A percentile compares a stretch with the other conserved stretches of the same genome.
Evolutionary conservation across 2,329 filamentous ascomycete genomes (phyloP).

Genomic region (Sporothrix pallida): DNA sequence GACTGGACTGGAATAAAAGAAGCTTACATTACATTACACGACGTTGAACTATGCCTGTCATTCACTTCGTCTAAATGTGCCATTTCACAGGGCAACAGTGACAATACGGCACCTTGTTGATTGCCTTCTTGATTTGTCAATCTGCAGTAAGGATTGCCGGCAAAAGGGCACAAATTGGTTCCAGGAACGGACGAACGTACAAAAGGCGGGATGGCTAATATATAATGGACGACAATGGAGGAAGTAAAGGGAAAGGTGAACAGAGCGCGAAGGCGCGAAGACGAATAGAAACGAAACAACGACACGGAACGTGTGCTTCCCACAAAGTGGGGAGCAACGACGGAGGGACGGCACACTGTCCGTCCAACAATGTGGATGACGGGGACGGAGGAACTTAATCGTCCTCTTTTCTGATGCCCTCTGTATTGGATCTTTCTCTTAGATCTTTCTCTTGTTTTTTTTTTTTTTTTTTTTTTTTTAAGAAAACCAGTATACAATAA

Average conservation of each 20-base stretch:
- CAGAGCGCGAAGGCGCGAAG: background rate
- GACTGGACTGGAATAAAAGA: background rate
- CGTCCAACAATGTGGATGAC: background rate
- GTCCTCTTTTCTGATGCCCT: background rate
- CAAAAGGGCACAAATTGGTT: constrained; percentile 16
- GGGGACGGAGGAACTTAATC: background rate
- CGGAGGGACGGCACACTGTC: background rate
- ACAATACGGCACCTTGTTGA: background rate
- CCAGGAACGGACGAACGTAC: constrained; percentile 3
- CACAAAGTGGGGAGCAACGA: background rate
- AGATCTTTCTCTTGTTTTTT: too few relatives aligned
- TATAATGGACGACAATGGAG: background rate
- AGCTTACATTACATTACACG: background rate
- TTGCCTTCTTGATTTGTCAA: constrained; percentile 10
- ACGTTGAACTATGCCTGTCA: background rate
- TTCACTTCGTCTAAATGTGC: background rate
- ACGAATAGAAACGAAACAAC: constrained; percentile 18
- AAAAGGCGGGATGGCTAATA: constrained; percentile 4
- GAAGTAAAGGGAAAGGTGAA: background rate
- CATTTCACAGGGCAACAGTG: background rate
- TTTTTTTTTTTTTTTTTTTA: too few relatives aligned
- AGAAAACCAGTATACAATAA: too few relatives aligned
- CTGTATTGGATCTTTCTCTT: too few relatives aligned
- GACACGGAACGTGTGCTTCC: constrained; percentile 4
- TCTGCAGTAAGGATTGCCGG: background rate